Percentiles rank a stretch among this genome's conserved stretches.
Conservation (phyloP, 345 rosid genomes). For the Hypericum androsaemum region DNA sequence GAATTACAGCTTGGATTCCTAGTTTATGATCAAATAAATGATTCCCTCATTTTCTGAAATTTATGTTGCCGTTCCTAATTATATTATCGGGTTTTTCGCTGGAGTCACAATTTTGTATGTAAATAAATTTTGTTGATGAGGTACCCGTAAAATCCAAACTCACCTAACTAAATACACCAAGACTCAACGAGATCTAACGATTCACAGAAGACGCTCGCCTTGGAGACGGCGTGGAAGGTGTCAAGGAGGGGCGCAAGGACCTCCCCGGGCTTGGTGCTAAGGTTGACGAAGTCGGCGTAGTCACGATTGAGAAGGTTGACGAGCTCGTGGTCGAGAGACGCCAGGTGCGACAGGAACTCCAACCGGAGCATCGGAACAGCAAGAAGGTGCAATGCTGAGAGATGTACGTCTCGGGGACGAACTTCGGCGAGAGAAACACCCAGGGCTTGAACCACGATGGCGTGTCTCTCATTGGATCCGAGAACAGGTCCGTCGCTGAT, state of each 20-base stretch:
- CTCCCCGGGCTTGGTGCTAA: conserved; percentile 96
- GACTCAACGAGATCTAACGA: not conserved
- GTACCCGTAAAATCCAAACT: no score
- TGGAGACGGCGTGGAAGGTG: conserved; percentile 89
- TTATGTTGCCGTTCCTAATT: no score
- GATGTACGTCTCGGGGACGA: conserved; percentile 85
- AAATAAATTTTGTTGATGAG: no score
- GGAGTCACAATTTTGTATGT: no score
- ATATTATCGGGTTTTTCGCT: no score
- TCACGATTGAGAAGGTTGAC: conserved; percentile 96
- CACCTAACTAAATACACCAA: no score
- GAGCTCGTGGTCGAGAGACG: conserved; percentile 88
- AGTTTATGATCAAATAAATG: no score
- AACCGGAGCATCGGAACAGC: conserved; percentile 88
- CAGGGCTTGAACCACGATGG: conserved; percentile 94
- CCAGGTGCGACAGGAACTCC: conserved; percentile 72
- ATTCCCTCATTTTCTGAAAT: no score
- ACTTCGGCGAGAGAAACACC: conserved; percentile 69
- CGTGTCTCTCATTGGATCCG: conserved; percentile 76
- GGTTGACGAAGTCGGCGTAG: conserved; percentile 82
- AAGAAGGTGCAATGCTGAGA: conserved; percentile 92
- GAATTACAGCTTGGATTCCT: no score
- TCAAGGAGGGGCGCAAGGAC: conserved; percentile 73
- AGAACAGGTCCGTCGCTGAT: conserved; percentile 70
- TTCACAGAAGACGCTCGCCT: conserved; percentile 29